A percentile compares a stretch with the other conserved stretches of the same genome.
These are phyloP conservation scores for Yarrowia sp. DNA, from an alignment of 805 yeast species.

Conservation along the genomic window DNA sequence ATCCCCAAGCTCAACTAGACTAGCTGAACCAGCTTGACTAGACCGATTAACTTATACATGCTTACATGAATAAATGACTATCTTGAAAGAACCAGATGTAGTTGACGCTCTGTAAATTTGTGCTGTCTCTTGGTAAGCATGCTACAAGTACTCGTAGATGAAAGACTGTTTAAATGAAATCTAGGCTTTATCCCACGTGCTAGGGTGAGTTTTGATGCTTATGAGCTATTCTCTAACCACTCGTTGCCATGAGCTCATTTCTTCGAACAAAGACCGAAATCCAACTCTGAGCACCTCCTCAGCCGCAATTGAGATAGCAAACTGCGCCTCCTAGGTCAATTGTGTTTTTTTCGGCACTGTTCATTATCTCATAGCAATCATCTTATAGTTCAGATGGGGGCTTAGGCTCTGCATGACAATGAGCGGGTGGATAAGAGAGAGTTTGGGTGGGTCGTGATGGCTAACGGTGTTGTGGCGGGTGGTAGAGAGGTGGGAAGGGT, in stretches of 20 bases:
- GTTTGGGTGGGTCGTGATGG: background rate
- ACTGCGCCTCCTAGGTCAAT: background rate
- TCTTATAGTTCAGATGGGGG: background rate
- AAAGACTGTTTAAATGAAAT: background rate
- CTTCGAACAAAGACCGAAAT: no score
- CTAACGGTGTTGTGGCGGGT: no score
- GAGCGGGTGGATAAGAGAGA: background rate
- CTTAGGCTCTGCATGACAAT: conserved; percentile 24
- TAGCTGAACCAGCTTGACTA: background rate
- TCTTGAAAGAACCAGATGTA: no score
- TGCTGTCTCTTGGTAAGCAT: no score
- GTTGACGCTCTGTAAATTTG: no score
- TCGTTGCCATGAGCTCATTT: no score
- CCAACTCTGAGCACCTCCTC: no score
- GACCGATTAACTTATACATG: background rate
- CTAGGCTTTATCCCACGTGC: background rate
- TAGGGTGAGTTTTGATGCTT: no score
- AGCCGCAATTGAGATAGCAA: conserved; percentile 1
- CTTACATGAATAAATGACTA: background rate
- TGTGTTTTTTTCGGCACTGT: background rate
- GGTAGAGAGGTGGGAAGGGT: no score
- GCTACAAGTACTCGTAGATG: no score
- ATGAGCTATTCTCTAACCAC: no score
- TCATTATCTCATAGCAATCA: conserved; percentile 1
- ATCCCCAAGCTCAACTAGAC: conserved; percentile 49